Base-by-base conservation (phyloP, 2,329 filamentous ascomycete species). In the Diaporthe eres region DNA sequence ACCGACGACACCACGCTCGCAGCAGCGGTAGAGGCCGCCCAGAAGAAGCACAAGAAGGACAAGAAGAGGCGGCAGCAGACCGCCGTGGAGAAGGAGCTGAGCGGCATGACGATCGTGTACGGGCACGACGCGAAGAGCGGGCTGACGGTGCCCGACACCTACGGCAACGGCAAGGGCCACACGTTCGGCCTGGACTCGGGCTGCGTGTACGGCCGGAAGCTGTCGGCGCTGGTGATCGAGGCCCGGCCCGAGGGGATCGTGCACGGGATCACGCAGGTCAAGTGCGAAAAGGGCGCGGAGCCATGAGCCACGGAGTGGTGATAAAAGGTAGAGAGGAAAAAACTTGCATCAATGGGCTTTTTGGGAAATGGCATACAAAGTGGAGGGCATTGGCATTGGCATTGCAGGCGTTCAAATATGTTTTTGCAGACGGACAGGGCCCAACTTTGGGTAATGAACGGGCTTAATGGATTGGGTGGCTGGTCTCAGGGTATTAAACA, bases 101-200 rank as follows among this genome's bases (percentile, higher is more conserved):
- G 84, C 44, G 87, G 90, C 13, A 90, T 87, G 55, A 95, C 94
- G 0, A 93, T 98, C 55, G 89, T 98, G 75, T 98, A 98, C 83
- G 96, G 96, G 7, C 96, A 98, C 82, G 95, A 98, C 82, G 91
- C 95, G 31, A 92, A 92, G 80, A 85, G 86, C 3, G 95, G 95
- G 0, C 88, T 97, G 37, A 89, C 90, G 74, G 74, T 77, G 34
- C 76, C 76, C 25, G 71, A 75, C n/a, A 47, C 51, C 34, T 74
- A 73, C 39, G 74, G 74, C 71, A 72, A 74, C 55, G 76, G 76
- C 34, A 74, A 28, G 57, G 74, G 76, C 37, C 97, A 94, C 83
- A 94, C 93, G 5, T 94, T 95, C 81, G 97, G 97, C 0, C 87
- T 98, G 63, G 97, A 98, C 83, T 94, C 94, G 0, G 93, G 92